phyloP scores from a whole-genome alignment of 768 basidiomycete species.

The Brasilioporus rufonigricans region DNA sequence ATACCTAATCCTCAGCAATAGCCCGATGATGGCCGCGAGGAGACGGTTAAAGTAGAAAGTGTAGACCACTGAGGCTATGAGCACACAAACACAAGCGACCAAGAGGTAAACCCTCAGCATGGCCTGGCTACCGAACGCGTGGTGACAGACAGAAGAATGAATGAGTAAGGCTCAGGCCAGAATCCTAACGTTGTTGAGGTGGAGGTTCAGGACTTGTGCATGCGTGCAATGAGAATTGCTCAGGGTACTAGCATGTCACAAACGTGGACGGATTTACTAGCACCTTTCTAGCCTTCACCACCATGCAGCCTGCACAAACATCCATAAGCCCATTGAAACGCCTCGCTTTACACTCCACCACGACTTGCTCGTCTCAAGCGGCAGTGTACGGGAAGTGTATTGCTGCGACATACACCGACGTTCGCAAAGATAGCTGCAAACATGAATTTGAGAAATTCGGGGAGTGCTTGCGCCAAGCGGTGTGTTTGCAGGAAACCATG shows the following conservation, averaged over 20 bases:
- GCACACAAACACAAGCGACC: slow-evolving; percentile 57
- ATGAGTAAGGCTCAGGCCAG: not conserved
- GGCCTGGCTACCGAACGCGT: not conserved
- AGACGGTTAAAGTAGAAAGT: slow-evolving; percentile 93
- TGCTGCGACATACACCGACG: slow-evolving; percentile 76
- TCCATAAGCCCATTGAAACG: slow-evolving; percentile 51
- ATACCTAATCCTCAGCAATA: slow-evolving; percentile 62
- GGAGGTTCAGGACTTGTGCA: slow-evolving; percentile 4
- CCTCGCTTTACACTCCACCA: slow-evolving; percentile 68
- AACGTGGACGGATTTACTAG: not conserved
- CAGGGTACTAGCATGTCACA: not conserved
- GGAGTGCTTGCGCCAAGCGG: slow-evolving; percentile 74
- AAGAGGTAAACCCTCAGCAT: slow-evolving; percentile 65
- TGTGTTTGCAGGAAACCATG: slow-evolving; percentile 40
- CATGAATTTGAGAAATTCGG: slow-evolving; percentile 84
- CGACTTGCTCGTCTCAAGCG: slow-evolving; percentile 72
- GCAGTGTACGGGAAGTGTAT: slow-evolving; percentile 87
- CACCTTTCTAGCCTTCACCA: not conserved
- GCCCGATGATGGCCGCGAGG: slow-evolving; percentile 64
- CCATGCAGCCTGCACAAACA: slow-evolving; percentile 28
- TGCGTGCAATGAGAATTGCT: not conserved
- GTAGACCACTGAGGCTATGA: slow-evolving; percentile 61
- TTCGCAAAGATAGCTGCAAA: slow-evolving; percentile 78
- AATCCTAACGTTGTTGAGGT: not conserved
- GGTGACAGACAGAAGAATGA: not conserved